Evolutionary conservation across 129 eudicot species (phyloP).

Genomic region (Centella asiatica): DNA sequence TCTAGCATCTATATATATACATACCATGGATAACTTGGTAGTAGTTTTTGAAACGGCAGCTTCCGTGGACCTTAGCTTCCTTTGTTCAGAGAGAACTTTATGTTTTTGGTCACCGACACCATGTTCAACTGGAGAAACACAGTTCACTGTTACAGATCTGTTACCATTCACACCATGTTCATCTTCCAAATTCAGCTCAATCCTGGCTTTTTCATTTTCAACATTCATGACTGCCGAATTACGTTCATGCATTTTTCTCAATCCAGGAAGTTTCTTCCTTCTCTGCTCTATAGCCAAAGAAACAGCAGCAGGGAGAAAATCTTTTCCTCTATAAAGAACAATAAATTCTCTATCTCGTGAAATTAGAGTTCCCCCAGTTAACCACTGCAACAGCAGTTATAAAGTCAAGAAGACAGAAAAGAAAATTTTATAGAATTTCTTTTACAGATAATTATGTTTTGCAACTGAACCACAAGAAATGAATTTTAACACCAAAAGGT

Average conservation of each 20-base stretch:
- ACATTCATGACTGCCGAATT: constrained; percentile 16
- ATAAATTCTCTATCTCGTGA: constrained; percentile 73
- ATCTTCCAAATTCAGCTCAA: constrained; percentile 11
- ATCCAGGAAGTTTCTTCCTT: constrained; percentile 42
- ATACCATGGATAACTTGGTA: constrained; percentile 62
- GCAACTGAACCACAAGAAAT: neutral
- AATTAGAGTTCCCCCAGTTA: constrained; percentile 82
- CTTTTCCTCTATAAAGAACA: constrained; percentile 87
- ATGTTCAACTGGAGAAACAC: constrained; percentile 23
- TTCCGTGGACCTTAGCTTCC: constrained; percentile 44
- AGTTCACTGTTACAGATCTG: constrained; percentile 11
- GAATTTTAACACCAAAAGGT: neutral
- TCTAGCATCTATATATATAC: constrained; percentile 14
- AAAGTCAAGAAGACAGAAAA: too few species aligned
- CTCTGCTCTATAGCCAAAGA: constrained; percentile 76
- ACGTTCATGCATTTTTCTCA: constrained; percentile 17
- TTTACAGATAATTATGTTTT: constrained; percentile 1
- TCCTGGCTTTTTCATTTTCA: constrained; percentile 6
- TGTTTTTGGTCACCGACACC: constrained; percentile 23
- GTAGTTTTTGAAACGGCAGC: constrained; percentile 42
- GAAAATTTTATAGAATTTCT: too few species aligned
- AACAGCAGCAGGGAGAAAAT: constrained; percentile 81
- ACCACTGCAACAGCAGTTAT: constrained; percentile 43
- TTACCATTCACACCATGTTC: constrained; percentile 15
- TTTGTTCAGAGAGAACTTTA: constrained; percentile 29